Evolutionary conservation across 176 grass and related monocot genomes (phyloP), one percentile per base, ranked within the genome.

Genomic region (Saccharum officinarum): DNA sequence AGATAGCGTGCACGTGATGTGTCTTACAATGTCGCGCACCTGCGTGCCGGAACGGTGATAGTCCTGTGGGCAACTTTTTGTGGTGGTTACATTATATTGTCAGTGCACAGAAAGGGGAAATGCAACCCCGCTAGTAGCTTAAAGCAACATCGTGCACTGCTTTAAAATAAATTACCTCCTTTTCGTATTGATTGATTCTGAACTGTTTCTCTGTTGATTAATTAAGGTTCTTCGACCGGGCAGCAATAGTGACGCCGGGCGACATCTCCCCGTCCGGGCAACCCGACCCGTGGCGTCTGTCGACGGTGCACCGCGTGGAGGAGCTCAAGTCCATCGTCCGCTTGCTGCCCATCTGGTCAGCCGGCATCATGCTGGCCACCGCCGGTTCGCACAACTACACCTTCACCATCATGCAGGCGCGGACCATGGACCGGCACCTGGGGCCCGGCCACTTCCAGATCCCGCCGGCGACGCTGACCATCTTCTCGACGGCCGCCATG

Each of bases 281-380:
- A 46, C 87, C 77, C 18, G 20, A 89, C 64, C 86, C 71, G n/a
- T 97, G 92, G 92, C 78, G 87, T 0, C 63, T 97, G 17, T 85
- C 92, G 30, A 94, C 92, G 14, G 92, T 92, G 37, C 94, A 94
- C 87, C 92, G 94, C 23, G 85, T 94, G 17, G 94, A 97, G 83
- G 94, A 97, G 87, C 80, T 97, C 71, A 97, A 97, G 73, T 94
- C 92, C 23, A 60, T 97, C 77, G 23, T 97, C 25, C 85, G 94
- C 4, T 18, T 94, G 85, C 85, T 97, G 30, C 94, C 94, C 30
- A 92, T 97, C 75, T 97, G 94, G 94, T 84, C 92, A 12, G 80
- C 84, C 37, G 86, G 88, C 4, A 86, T 94, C 86, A 12, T 94
- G 30, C 40, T 91, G 4, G 11, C 73, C 20, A 81, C 86, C 16